Conservation (phyloP, 164 flowering plant genomes). For the Chimonanthus salicifolius region DNA sequence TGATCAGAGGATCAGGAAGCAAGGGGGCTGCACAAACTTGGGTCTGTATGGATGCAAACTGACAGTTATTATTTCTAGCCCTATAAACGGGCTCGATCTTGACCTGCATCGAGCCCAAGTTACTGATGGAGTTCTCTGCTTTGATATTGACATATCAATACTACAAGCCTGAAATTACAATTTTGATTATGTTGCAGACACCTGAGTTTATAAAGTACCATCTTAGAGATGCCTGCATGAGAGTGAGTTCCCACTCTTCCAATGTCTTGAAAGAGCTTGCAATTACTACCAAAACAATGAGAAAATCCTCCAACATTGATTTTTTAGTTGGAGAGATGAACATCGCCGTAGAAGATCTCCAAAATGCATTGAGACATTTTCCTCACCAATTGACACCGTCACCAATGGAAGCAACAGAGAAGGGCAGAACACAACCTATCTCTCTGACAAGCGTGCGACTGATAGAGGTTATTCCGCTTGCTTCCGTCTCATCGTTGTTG, state of each 20-base stretch:
- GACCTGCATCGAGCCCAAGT: too few relatives aligned
- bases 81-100: too few relatives aligned
- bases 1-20: too few relatives aligned
- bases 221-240: slow-evolving; percentile 18
- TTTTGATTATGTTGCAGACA: slow-evolving; percentile 15
- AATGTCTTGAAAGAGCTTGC: slow-evolving; percentile 46
- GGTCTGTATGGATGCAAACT: too few relatives aligned
- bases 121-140: too few relatives aligned
- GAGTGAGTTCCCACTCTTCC: slow-evolving; percentile 22
- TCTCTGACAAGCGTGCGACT: slow-evolving; percentile 19
- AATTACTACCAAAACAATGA: slow-evolving; percentile 35
- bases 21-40: too few relatives aligned
- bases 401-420: slow-evolving; percentile 6
- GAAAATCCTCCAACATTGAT: slow-evolving; percentile 35
- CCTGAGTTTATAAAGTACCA: slow-evolving; percentile 28
- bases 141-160: too few relatives aligned
- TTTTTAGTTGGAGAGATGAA: slow-evolving; percentile 42
- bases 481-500: slow-evolving; percentile 45
- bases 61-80: too few relatives aligned
- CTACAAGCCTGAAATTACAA: not conserved
- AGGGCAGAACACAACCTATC: slow-evolving; percentile 4
- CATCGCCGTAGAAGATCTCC: slow-evolving; percentile 40
- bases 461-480: slow-evolving; percentile 45
- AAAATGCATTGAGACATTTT: slow-evolving; percentile 31
- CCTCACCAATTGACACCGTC: slow-evolving; percentile 21